Evolutionary conservation across 106 monocot species (phyloP).

Genomic region (Acanthochlamys bracteata): DNA sequence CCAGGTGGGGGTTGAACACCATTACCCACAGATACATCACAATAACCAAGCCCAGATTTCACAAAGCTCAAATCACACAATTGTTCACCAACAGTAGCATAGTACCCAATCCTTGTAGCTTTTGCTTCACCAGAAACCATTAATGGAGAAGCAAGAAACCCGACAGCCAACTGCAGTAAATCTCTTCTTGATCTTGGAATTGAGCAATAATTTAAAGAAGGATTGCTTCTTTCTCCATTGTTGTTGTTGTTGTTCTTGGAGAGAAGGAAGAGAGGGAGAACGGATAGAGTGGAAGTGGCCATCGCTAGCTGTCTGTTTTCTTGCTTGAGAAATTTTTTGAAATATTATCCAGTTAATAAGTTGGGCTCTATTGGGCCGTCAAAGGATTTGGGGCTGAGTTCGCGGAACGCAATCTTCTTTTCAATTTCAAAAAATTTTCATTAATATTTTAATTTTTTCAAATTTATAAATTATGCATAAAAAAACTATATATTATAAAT

Average conservation of each 20-base stretch:
- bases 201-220: background rate
- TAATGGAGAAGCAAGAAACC: conserved; percentile 30
- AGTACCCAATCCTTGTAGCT: conserved; percentile 81
- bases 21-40: conserved; percentile 54
- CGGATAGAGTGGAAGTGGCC: conserved; percentile 25
- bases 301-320: background rate
- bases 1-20: conserved; percentile 57
- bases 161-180: conserved; percentile 41
- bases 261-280: conserved; percentile 3
- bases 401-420: background rate
- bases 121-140: conserved; percentile 42
- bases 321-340: too few relatives aligned
- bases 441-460: background rate
- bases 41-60: conserved; percentile 84
- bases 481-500: too few relatives aligned
- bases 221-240: too few relatives aligned
- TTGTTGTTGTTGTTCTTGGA: background rate
- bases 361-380: too few relatives aligned
- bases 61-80: conserved; percentile 65
- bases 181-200: conserved; percentile 27
- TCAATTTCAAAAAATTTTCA: background rate
- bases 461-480: background rate
- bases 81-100: conserved; percentile 78
- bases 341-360: too few relatives aligned
- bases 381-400: too few relatives aligned